A percentile compares a stretch with the other conserved stretches of the same genome.
These are phyloP conservation scores for Tuber microsphaerosporum DNA, from an alignment of 495 filamentous ascomycete species.

Conservation along the genomic window DNA sequence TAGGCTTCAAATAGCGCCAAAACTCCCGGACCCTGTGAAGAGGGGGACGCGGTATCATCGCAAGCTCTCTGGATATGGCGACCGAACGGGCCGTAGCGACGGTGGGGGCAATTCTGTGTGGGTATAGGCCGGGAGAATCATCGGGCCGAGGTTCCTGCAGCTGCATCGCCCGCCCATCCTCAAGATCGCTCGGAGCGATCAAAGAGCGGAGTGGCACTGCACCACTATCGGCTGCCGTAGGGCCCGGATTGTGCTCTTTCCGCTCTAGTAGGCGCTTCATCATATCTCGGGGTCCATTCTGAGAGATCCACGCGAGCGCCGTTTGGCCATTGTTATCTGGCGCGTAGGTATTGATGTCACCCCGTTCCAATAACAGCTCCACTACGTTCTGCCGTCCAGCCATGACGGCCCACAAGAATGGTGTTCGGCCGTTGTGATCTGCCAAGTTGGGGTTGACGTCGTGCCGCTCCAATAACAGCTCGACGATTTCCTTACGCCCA, in stretches of 20 bases:
- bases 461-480: not conserved
- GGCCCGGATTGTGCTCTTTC: not conserved
- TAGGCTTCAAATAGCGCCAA: not conserved
- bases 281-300: not conserved
- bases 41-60: not conserved
- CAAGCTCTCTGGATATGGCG: not conserved
- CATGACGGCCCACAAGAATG: not conserved
- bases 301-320: not conserved
- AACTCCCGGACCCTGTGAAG: not conserved
- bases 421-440: not conserved
- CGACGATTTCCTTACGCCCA: not conserved
- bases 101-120: not conserved
- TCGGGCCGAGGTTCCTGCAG: not conserved
- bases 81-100: not conserved
- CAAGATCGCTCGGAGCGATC: not conserved
- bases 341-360: not conserved
- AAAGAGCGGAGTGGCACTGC: not conserved
- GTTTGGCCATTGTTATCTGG: not conserved
- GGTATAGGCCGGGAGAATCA: not conserved
- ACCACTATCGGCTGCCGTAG: not conserved
- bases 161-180: not conserved
- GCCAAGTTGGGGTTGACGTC: conserved; percentile 1
- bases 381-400: not conserved
- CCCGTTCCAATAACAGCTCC: not conserved
- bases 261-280: not conserved